Base-by-base conservation (phyloP, 257 asterid species). In the Orobanche coerulescens region DNA sequence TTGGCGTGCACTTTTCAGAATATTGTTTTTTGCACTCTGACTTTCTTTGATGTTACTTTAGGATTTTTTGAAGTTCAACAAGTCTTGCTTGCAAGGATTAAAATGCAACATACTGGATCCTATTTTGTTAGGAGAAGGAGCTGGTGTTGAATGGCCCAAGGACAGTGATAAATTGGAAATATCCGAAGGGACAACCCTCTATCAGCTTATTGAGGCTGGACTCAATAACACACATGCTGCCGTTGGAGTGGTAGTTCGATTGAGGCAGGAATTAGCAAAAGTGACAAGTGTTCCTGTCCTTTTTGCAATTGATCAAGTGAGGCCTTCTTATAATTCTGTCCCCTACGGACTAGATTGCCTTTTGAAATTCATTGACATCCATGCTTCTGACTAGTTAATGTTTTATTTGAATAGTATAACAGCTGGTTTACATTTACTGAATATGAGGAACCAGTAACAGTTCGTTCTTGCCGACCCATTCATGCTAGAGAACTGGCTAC, bases 371-470 rank as follows among this genome's bases (percentile, higher is more conserved):
- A n/a, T 65, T 48, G 68, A 11, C 25, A 6, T 60, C 61, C 39
- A 36, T 31, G 36, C 46, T 19, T 22, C 67, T 81, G 37, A 75
- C 65, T 42, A 36, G 16, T 55, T 66, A 19, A 65, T 74, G 64
- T 46, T 81, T 62, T 63, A 60, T 65, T 20, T 75, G 62, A 63
- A 76, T 84, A 93, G 97, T 93, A 89, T 71, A 93, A 93, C 75
- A 93, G 76, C 63, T 89, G 99, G 99, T 93, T 93, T 75, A 93
- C 99, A n/a, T 86, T 93, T 79, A 78, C 84, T 6, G 84, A 84
- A 33, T 89, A 72, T 43, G 95, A 72, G 78, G 99, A 93, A 79
- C 85, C 95, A 9, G 88, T 79, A 36, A 93, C 96, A 14, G 89
- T 80, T 62, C 94, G 94, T 37, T 89, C 99, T 58, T 76, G 78